Evolutionary conservation across 2,329 filamentous ascomycete species (phyloP), one percentile per base, ranked within the genome.

Genomic region (Scedosporium boydii): DNA sequence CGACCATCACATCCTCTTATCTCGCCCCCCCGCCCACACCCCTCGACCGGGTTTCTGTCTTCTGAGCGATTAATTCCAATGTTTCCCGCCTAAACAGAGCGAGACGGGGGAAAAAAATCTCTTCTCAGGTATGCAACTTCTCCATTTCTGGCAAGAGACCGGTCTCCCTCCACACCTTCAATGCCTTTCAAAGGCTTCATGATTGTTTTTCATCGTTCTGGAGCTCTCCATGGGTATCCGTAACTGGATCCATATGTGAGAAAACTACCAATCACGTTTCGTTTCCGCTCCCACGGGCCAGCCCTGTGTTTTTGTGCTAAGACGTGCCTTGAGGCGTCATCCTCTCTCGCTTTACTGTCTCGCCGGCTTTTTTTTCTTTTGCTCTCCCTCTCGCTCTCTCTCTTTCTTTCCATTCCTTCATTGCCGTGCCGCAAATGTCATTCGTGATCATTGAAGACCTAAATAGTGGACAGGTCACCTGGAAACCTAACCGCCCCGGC

Each of bases 381-480:
- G 46, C n/a, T n/a, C 42, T 18, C 48, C 27, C 23, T 34, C 9
- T 21, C 26, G 5, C 38, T 51, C 42, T 26, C 53, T 48, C 27
- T 46, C 14, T 62, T 58, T 38, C 12, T 10, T 58, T 42, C n/a
- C n/a, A 14, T 41, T 58, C 26, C 56, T 41, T 58, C 7, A 59
- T 48, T 48, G 29, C 58, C 62, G 64, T 69, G 66, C 6, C 21
- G 56, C 18, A 57, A 29, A 56, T 65, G 65, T 71, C 66, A 69
- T 80, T 83, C 78, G 80, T 84, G 71, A 83, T 83, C 68, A 75
- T 80, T 65, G 74, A 81, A 72, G 78, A 82, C 70, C 74, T 81
- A 63, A 77, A 75, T 68, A 77, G 75, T 65, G 74, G 71, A 68
- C 70, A 72, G 66, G 75, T 69, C 67, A 71, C 71, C 66, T 80